A percentile compares a stretch with the other conserved stretches of the same genome.
These are phyloP conservation scores for Thamnidium elegans DNA, from an alignment of 192 early-diverging fungal genomes.

Conservation along the genomic window DNA sequence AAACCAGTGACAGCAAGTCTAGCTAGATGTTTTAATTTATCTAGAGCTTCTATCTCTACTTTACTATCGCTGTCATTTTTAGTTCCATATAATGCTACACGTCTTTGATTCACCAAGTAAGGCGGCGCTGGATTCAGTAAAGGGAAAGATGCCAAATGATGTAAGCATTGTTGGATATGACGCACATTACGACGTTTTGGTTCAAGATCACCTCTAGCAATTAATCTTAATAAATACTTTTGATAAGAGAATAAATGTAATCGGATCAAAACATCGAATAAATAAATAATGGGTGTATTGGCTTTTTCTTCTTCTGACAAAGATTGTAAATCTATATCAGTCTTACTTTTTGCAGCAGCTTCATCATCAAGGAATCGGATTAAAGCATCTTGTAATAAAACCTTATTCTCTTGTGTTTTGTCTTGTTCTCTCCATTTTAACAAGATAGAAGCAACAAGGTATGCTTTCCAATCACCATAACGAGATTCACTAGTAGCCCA, in stretches of 20 bases:
- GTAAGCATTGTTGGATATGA: constrained; percentile 41
- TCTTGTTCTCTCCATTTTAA: constrained; percentile 38
- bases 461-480: constrained; percentile 46
- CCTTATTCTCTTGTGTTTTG: constrained; percentile 8
- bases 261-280: constrained; percentile 55
- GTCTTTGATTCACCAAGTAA: constrained; percentile 49
- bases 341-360: neutral
- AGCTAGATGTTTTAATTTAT: constrained; percentile 20
- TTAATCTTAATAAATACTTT: constrained; percentile 53
- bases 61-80: constrained; percentile 8
- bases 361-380: constrained; percentile 48
- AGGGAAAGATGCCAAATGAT: constrained; percentile 47
- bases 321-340: neutral
- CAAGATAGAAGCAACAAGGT: constrained; percentile 45
- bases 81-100: constrained; percentile 32
- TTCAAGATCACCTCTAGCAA: constrained; percentile 53
- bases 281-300: constrained; percentile 28
- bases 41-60: constrained; percentile 14
- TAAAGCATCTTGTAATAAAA: constrained; percentile 44
- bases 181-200: constrained; percentile 30
- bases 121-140: constrained; percentile 31
- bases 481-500: constrained; percentile 50
- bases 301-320: neutral
- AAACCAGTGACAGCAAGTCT: constrained; percentile 17
- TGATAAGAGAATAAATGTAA: constrained; percentile 57